A percentile compares a stretch with the other conserved stretches of the same genome.
Evolutionary conservation across 805 yeast species (phyloP).

Genomic region (Isabelozyma pseudorhagii): DNA sequence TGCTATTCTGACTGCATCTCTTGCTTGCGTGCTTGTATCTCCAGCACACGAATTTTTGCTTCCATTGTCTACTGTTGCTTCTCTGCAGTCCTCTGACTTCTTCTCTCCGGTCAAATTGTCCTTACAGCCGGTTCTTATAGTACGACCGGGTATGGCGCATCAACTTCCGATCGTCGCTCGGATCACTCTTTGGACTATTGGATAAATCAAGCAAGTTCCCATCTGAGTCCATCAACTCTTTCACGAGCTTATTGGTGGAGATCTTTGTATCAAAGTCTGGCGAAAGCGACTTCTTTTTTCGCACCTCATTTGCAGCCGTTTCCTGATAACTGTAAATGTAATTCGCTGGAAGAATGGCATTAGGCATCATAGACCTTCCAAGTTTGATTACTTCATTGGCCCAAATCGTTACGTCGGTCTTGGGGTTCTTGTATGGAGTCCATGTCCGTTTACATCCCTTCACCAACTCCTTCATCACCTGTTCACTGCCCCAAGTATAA

Average conservation of each 20-base stretch:
- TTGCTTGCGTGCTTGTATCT: too few relatives aligned
- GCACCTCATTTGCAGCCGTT: neutral
- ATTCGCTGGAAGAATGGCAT: constrained; percentile 37
- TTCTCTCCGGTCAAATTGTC: too few relatives aligned
- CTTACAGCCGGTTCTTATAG: constrained; percentile 16
- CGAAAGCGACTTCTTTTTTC: neutral
- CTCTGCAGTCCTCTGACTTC: too few relatives aligned
- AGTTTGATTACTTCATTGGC: constrained; percentile 60
- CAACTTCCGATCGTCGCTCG: constrained; percentile 25
- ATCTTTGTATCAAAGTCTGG: neutral
- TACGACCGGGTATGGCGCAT: constrained; percentile 39
- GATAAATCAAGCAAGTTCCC: constrained; percentile 5
- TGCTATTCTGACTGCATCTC: too few relatives aligned
- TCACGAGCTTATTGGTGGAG: constrained; percentile 24
- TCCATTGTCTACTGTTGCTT: too few relatives aligned
- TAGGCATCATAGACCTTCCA: constrained; percentile 63
- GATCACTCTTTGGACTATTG: constrained; percentile 22
- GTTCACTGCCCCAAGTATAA: constrained; percentile 59
- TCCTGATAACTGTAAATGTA: constrained; percentile 29
- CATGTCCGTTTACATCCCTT: constrained; percentile 69
- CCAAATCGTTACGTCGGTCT: constrained; percentile 54
- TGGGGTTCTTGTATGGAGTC: constrained; percentile 55
- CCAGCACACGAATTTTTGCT: too few relatives aligned
- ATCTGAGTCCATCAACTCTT: constrained; percentile 20
- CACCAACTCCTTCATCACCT: constrained; percentile 60